These are phyloP conservation scores for Teratosphaeria nubilosa DNA, from an alignment of 2,329 filamentous ascomycete genomes.

Conservation along the genomic window DNA sequence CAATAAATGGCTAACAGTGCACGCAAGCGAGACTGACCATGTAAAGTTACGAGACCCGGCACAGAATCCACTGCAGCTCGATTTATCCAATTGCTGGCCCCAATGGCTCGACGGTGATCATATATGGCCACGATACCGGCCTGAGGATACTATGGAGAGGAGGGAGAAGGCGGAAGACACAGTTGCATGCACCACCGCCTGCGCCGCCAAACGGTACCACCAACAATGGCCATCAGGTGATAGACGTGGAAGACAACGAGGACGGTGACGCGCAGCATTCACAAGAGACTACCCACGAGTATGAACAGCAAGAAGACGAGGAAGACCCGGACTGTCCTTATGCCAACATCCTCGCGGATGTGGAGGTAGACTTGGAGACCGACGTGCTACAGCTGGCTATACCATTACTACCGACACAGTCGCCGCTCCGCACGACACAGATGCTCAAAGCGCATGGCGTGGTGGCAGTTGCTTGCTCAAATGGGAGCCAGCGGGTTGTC, in stretches of 20 bases:
- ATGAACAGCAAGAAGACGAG: conserved; percentile 48
- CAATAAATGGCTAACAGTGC: background rate
- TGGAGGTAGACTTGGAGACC: conserved; percentile 45
- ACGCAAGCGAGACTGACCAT: background rate
- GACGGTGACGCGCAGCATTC: conserved; percentile 38
- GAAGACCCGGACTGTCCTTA: conserved; percentile 48
- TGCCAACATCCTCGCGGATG: conserved; percentile 42
- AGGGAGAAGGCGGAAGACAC: conserved; percentile 29
- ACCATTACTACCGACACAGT: conserved; percentile 20
- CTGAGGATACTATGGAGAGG: conserved; percentile 52
- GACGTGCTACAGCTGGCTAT: conserved; percentile 45
- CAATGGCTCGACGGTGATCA: conserved; percentile 51
- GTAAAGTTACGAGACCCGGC: conserved; percentile 49
- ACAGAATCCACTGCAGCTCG: conserved; percentile 46
- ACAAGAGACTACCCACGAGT: conserved; percentile 26
- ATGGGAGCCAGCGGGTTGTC: conserved; percentile 35
- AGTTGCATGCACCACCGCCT: background rate
- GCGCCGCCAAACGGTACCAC: conserved; percentile 7
- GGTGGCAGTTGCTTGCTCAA: conserved; percentile 45
- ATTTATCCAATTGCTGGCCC: conserved; percentile 49
- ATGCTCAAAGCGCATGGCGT: conserved; percentile 28
- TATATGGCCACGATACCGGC: conserved; percentile 51
- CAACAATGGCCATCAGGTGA: conserved; percentile 36
- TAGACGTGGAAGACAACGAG: conserved; percentile 45
- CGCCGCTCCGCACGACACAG: conserved; percentile 17